Percentiles rank a stretch among this genome's conserved stretches.
Evolutionary conservation across 2,329 filamentous ascomycete genomes (phyloP).

Genomic region (Mycosphaerella sp.): DNA sequence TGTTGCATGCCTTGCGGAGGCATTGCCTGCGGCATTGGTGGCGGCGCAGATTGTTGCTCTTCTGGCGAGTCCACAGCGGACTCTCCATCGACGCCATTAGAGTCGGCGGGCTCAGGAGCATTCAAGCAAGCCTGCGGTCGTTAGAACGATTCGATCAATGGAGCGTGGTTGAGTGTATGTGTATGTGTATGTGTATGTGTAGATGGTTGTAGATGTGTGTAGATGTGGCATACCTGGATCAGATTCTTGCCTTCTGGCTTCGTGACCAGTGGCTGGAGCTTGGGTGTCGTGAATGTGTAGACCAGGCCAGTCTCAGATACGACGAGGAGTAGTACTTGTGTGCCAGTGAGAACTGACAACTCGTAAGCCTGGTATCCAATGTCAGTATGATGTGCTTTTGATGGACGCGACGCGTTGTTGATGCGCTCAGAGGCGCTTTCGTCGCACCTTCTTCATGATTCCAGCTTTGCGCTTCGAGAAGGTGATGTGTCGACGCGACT

Average conservation of each 20-base stretch:
- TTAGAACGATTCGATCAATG: neutral
- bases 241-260: constrained; percentile 99
- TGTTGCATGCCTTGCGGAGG: constrained; percentile 30
- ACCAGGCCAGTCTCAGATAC: constrained; percentile 96
- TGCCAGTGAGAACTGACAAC: constrained; percentile 92
- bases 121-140: constrained; percentile 80
- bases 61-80: constrained; percentile 76
- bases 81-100: constrained; percentile 52
- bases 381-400: constrained; percentile 17
- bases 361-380: constrained; percentile 71
- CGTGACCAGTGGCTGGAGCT: constrained; percentile 94
- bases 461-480: constrained; percentile 99
- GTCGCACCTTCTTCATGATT: constrained; percentile 96
- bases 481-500: constrained; percentile 98
- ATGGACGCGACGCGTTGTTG: constrained; percentile 13
- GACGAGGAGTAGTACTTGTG: constrained; percentile 91
- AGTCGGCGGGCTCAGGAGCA: constrained; percentile 81
- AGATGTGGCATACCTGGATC: constrained; percentile 65
- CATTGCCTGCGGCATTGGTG: constrained; percentile 32
- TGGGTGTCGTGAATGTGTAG: constrained; percentile 97
- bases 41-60: constrained; percentile 64
- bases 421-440: neutral
- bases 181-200: too few relatives aligned
- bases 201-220: too few relatives aligned
- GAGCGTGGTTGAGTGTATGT: too few relatives aligned